Conservation (phyloP, 192 early-diverging fungal species). For the Backusella tarrabulga region DNA sequence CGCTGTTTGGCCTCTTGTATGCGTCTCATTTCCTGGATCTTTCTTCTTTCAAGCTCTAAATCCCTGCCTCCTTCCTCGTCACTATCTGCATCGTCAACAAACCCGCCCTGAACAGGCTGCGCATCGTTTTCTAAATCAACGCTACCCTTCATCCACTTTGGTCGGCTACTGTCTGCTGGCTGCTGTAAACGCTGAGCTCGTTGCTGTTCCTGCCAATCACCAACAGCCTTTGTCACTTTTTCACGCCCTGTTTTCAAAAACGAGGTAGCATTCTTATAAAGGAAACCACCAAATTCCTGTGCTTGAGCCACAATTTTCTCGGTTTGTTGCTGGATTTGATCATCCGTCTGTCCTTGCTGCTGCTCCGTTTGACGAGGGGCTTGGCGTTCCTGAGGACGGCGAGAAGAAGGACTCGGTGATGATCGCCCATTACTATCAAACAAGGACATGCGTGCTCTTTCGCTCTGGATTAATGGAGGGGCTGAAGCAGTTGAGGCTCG, state of each 20-base stretch:
- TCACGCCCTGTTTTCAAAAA: slow-evolving; percentile 61
- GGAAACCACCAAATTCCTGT: slow-evolving; percentile 55
- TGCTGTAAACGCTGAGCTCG: slow-evolving; percentile 24
- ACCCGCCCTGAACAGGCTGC: background rate
- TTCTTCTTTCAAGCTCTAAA: background rate
- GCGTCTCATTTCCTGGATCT: slow-evolving; percentile 3
- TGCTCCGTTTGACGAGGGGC: background rate
- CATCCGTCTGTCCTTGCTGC: slow-evolving; percentile 21
- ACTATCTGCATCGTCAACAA: slow-evolving; percentile 21
- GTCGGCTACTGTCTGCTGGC: slow-evolving; percentile 20
- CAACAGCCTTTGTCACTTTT: slow-evolving; percentile 58
- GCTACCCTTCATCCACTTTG: slow-evolving; percentile 36
- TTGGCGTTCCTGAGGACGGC: background rate
- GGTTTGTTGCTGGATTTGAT: slow-evolving; percentile 47
- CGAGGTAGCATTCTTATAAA: slow-evolving; percentile 66
- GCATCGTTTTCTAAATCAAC: slow-evolving; percentile 3
- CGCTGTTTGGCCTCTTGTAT: background rate
- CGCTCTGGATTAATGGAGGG: background rate
- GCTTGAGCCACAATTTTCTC: slow-evolving; percentile 56
- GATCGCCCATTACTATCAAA: slow-evolving; percentile 7
- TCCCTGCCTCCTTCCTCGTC: slow-evolving; percentile 7
- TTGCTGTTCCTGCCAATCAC: slow-evolving; percentile 52
- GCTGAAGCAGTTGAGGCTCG: background rate
- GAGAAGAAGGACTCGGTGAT: background rate
- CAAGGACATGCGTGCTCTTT: slow-evolving; percentile 1